A percentile compares a stretch with the other conserved stretches of the same genome.
Conservation (phyloP, 108 stramenopile species). For the Nitzschia sp. region DNA sequence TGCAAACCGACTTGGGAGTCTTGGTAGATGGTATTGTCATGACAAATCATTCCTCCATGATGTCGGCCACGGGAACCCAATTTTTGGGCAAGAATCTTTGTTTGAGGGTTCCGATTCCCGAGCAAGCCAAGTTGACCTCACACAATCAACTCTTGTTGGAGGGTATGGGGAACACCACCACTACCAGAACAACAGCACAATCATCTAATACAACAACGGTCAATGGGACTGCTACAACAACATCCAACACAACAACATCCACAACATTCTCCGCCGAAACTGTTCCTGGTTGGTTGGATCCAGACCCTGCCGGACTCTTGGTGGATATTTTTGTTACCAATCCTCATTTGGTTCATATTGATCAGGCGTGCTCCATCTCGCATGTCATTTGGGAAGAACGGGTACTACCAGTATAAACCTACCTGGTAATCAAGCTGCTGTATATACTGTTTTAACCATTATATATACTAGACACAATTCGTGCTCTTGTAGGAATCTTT, state of each 20-base stretch:
- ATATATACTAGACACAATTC: no score
- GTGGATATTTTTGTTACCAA: constrained; percentile 41
- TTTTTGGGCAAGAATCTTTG: constrained; percentile 67
- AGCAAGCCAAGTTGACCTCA: constrained; percentile 34
- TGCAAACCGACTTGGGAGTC: constrained; percentile 42
- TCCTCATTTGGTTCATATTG: constrained; percentile 31
- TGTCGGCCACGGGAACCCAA: constrained; percentile 39
- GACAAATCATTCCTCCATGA: constrained; percentile 14
- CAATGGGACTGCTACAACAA: no score
- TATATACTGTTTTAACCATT: no score
- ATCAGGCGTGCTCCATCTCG: constrained; percentile 63
- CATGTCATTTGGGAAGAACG: constrained; percentile 65
- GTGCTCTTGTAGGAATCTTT: no score
- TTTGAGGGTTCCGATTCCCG: constrained; percentile 39
- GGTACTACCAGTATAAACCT: neutral
- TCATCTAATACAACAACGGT: no score
- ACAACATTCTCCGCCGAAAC: neutral
- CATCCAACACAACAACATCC: no score
- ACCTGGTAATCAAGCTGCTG: no score
- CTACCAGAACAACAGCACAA: no score
- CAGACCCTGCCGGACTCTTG: constrained; percentile 35
- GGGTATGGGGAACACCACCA: constrained; percentile 8
- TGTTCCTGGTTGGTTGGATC: constrained; percentile 4
- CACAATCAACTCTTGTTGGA: constrained; percentile 33
- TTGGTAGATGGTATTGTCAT: constrained; percentile 48